Evolutionary conservation across 495 filamentous ascomycete genomes (phyloP).

Genomic region (Bacidia rubella): DNA sequence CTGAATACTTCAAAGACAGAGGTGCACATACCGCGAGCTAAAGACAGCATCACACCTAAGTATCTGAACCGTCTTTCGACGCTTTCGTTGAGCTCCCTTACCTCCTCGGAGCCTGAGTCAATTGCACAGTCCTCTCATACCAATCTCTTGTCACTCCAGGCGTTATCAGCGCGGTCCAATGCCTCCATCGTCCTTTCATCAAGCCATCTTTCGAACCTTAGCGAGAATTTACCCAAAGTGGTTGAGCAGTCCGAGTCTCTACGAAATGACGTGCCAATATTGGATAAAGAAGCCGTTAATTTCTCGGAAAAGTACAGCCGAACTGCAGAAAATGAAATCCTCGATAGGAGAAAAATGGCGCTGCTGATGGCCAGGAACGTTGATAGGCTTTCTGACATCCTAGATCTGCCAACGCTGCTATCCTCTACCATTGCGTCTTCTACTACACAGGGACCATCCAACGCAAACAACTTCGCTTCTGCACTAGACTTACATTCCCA

Average conservation of each 20-base stretch:
- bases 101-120: constrained; percentile 62
- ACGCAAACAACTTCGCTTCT: constrained; percentile 70
- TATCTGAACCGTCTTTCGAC: constrained; percentile 76
- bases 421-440: constrained; percentile 54
- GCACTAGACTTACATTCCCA: constrained; percentile 89
- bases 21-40: constrained; percentile 20
- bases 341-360: constrained; percentile 66
- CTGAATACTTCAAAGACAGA: constrained; percentile 30
- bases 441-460: constrained; percentile 28
- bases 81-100: constrained; percentile 59
- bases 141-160: constrained; percentile 73
- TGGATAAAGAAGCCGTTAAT: constrained; percentile 62
- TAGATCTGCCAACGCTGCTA: constrained; percentile 81
- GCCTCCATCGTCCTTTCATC: constrained; percentile 72
- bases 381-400: constrained; percentile 76
- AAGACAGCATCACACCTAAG: constrained; percentile 37
- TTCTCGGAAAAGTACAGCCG: constrained; percentile 77
- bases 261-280: constrained; percentile 55
- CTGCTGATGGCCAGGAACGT: constrained; percentile 80
- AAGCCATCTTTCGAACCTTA: constrained; percentile 58
- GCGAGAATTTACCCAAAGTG: constrained; percentile 52
- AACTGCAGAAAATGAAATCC: constrained; percentile 56
- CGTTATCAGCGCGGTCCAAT: constrained; percentile 84
- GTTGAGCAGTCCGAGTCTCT: constrained; percentile 49
- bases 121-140: constrained; percentile 70